Evolutionary conservation across 441 rosid species (phyloP).

Genomic region (Daphne laureola): DNA sequence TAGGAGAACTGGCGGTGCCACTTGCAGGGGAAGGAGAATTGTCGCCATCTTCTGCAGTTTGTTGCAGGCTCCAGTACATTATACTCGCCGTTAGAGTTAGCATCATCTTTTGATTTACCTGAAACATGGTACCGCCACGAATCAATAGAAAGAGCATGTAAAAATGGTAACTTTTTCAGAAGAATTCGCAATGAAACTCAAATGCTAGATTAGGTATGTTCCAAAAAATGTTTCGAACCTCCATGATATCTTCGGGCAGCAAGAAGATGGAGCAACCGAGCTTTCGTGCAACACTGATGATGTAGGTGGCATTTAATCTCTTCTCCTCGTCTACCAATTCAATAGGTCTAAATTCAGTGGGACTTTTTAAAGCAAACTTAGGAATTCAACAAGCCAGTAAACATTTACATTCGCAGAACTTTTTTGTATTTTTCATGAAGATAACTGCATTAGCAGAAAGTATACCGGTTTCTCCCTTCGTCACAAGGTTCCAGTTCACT

Average conservation of each 20-base stretch:
- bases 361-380: not conserved
- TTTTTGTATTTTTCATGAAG: too few relatives aligned
- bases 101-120: conserved; percentile 73
- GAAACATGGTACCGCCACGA: conserved; percentile 16
- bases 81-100: conserved; percentile 52
- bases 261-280: conserved; percentile 86
- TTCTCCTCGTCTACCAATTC: conserved; percentile 58
- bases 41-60: conserved; percentile 23
- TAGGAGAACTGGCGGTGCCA: conserved; percentile 18
- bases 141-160: not conserved
- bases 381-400: too few relatives aligned
- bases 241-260: conserved; percentile 80
- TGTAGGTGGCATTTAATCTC: conserved; percentile 80
- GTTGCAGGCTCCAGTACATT: conserved; percentile 56
- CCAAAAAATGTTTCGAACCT: conserved; percentile 27
- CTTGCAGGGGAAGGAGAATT: conserved; percentile 33
- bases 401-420: too few relatives aligned
- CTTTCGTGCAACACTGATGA: conserved; percentile 81
- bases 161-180: not conserved
- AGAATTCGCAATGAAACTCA: not conserved
- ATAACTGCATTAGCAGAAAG: not conserved
- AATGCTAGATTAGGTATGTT: not conserved
- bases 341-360: not conserved
- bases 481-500: conserved; percentile 82
- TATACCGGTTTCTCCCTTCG: conserved; percentile 73